Percentiles rank a stretch among this genome's conserved stretches.
phyloP scores from a whole-genome alignment of 148 eudicot genomes.

The Arbutus unedo region DNA sequence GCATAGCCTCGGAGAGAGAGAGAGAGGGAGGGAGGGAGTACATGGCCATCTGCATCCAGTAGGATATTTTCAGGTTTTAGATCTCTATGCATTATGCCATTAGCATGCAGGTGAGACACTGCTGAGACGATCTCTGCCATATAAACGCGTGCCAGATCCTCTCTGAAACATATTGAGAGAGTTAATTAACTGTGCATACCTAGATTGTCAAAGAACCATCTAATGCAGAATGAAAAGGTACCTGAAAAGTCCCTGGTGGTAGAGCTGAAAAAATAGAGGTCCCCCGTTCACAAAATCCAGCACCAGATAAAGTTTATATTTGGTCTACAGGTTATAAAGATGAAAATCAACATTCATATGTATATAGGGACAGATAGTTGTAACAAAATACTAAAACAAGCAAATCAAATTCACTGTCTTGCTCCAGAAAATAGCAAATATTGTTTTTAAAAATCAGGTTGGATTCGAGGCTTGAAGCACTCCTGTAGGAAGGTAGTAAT shows the following conservation, averaged over 20 bases:
- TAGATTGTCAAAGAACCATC: neutral
- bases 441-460: neutral
- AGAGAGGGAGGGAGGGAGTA: constrained; percentile 27
- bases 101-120: constrained; percentile 87
- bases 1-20: neutral
- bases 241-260: constrained; percentile 79
- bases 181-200: constrained; percentile 9
- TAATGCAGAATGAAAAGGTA: constrained; percentile 16
- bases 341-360: neutral
- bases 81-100: constrained; percentile 95
- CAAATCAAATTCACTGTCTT: neutral
- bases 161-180: constrained; percentile 45
- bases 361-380: neutral
- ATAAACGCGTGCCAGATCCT: constrained; percentile 90
- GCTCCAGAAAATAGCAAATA: neutral
- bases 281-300: constrained; percentile 90
- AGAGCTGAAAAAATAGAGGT: constrained; percentile 87
- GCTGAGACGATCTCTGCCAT: constrained; percentile 92
- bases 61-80: constrained; percentile 94
- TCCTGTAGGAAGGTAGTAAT: neutral
- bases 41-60: constrained; percentile 94
- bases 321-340: constrained; percentile 56
- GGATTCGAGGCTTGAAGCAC: neutral
- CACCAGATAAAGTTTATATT: constrained; percentile 83
- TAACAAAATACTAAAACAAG: neutral